A percentile compares a stretch with the other conserved stretches of the same genome.
Evolutionary conservation across 768 basidiomycete genomes (phyloP).

Genomic region (Termitomyces sp.): DNA sequence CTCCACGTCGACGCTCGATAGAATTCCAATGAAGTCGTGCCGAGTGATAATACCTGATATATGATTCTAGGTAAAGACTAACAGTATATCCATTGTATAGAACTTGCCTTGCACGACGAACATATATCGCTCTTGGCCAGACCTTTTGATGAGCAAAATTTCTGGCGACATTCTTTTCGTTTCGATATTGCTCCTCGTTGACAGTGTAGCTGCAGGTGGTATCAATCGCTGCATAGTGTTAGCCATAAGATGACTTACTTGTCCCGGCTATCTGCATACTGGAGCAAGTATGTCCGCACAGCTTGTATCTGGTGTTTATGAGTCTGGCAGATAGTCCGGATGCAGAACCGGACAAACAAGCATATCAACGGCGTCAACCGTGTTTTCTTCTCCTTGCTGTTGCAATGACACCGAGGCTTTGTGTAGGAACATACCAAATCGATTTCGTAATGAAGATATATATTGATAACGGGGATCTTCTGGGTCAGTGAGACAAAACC

Average conservation of each 20-base stretch:
- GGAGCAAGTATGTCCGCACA: conserved; percentile 65
- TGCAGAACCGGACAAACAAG: conserved; percentile 37
- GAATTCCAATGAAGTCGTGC: conserved; percentile 68
- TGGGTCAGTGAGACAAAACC: conserved; percentile 62
- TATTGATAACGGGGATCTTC: conserved; percentile 61
- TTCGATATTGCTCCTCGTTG: conserved; percentile 50
- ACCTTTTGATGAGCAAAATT: conserved; percentile 65
- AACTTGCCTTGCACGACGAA: conserved; percentile 56
- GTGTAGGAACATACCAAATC: conserved; percentile 69
- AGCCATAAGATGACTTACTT: conserved; percentile 18
- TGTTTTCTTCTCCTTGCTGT: conserved; percentile 74
- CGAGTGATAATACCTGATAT: conserved; percentile 53
- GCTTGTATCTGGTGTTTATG: conserved; percentile 45
- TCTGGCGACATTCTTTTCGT: conserved; percentile 62
- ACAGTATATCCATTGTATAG: not conserved
- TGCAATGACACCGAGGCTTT: conserved; percentile 60
- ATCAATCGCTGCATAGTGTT: not conserved
- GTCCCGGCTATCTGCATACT: conserved; percentile 70
- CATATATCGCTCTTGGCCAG: conserved; percentile 70
- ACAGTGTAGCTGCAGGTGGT: conserved; percentile 39
- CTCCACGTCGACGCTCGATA: conserved; percentile 57
- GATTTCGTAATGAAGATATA: conserved; percentile 45
- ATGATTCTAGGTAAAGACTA: conserved; percentile 1
- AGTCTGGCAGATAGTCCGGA: not conserved
- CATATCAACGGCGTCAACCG: conserved; percentile 74